These are phyloP conservation scores for Fusarium sp. DNA, from an alignment of 2,329 filamentous ascomycete genomes.

Conservation along the genomic window DNA sequence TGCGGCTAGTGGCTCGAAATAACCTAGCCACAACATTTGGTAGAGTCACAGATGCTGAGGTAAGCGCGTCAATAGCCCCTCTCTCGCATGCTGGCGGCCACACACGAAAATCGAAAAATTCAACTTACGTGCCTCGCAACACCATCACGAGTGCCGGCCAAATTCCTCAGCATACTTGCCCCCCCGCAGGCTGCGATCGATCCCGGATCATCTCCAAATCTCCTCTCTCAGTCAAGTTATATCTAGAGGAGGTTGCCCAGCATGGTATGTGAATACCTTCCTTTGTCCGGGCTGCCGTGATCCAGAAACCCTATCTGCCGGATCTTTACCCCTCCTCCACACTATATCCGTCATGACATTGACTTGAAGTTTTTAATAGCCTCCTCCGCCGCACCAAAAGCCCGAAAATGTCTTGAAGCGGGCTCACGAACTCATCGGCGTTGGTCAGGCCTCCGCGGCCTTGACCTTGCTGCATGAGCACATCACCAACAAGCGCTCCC, in stretches of 20 bases:
- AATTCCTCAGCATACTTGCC: conserved; percentile 54
- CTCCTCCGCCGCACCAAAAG: conserved; percentile 96
- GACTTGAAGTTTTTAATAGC: conserved; percentile 66
- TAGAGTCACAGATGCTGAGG: conserved; percentile 44
- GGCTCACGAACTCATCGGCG: conserved; percentile 98
- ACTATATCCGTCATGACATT: conserved; percentile 48
- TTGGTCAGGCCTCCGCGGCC: conserved; percentile 92
- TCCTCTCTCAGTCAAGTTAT: conserved; percentile 57
- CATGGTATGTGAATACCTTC: conserved; percentile 59
- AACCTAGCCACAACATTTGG: conserved; percentile 32
- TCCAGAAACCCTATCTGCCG: conserved; percentile 33
- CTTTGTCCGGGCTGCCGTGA: conserved; percentile 33
- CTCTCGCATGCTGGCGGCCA: conserved; percentile 59
- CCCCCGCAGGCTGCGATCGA: conserved; percentile 58
- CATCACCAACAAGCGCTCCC: conserved; percentile 97
- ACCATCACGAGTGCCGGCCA: conserved; percentile 59
- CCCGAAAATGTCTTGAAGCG: conserved; percentile 99
- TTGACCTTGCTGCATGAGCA: conserved; percentile 98
- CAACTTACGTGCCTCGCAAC: conserved; percentile 55
- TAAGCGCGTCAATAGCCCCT: conserved; percentile 57
- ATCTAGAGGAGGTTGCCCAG: conserved; percentile 67
- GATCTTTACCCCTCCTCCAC: conserved; percentile 51
- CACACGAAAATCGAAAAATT: conserved; percentile 65
- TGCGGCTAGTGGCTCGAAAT: conserved; percentile 21
- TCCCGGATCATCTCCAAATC: conserved; percentile 56